phyloP scores from a whole-genome alignment of 768 basidiomycete species.

The Mycena capillaripes region DNA sequence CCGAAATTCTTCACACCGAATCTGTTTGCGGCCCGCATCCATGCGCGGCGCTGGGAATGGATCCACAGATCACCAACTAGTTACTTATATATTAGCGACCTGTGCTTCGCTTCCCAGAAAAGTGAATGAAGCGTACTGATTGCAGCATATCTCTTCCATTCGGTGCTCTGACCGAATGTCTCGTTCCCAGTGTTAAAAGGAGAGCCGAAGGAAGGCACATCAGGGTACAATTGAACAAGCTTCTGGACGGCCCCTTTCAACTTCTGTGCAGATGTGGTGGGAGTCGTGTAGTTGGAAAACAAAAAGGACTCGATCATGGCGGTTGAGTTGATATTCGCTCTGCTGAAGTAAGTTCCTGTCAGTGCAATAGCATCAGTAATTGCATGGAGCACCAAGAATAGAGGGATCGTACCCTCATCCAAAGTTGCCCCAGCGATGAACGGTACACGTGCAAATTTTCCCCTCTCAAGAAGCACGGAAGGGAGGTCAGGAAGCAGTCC shows the following conservation, averaged over 20 bases:
- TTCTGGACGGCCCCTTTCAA: neutral
- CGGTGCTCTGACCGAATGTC: constrained; percentile 53
- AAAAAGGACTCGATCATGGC: neutral
- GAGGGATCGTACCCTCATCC: constrained; percentile 8
- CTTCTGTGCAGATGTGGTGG: neutral
- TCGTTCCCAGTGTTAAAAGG: constrained; percentile 31
- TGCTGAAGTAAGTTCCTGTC: constrained; percentile 10
- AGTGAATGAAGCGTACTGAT: constrained; percentile 37
- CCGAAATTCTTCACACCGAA: constrained; percentile 50
- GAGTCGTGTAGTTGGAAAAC: neutral
- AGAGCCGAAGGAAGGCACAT: constrained; percentile 3
- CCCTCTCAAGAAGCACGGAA: neutral
- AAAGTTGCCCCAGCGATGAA: constrained; percentile 12
- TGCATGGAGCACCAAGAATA: neutral
- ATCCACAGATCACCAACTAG: constrained; percentile 2
- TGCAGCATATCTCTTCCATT: constrained; percentile 53
- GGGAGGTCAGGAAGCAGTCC: constrained; percentile 13
- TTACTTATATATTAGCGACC: neutral
- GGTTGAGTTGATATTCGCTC: neutral
- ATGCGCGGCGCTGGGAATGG: constrained; percentile 42
- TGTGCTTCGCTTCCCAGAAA: too few species aligned
- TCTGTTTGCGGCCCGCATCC: constrained; percentile 47
- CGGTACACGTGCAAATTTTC: constrained; percentile 3
- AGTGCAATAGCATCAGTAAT: neutral
- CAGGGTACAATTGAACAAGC: neutral